Evolutionary conservation across 1,284 basidiomycete species (phyloP).

Genomic region (Sanghuangporus weigelae): DNA sequence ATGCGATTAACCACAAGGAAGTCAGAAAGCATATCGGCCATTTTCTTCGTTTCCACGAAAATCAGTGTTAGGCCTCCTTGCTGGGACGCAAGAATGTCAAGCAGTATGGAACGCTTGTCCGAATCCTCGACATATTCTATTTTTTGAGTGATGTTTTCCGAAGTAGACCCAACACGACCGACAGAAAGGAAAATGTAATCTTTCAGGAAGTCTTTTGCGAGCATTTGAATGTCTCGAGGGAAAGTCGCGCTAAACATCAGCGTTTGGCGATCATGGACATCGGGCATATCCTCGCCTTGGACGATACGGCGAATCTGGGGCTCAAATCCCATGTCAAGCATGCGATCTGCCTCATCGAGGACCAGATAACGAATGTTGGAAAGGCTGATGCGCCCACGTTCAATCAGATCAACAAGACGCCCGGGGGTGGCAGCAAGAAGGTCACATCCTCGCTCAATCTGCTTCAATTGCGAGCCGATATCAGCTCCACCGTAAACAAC

Average conservation of each 20-base stretch:
- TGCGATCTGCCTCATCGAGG: conserved; percentile 98
- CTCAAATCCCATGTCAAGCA: conserved; percentile 99
- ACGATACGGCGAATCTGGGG: conserved; percentile 99
- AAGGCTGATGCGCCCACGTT: conserved; percentile 95
- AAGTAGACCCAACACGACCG: conserved; percentile 96
- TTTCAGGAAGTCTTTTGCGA: conserved; percentile 94
- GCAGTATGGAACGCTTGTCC: conserved; percentile 95
- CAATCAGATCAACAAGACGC: conserved; percentile 97
- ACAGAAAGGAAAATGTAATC: conserved; percentile 98
- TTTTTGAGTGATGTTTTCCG: conserved; percentile 99
- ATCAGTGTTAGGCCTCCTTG: conserved; percentile 83
- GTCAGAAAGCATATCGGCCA: conserved; percentile 98
- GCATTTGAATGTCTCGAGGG: conserved; percentile 97
- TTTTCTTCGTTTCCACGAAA: conserved; percentile 99
- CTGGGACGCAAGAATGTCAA: conserved; percentile 89
- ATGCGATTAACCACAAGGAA: conserved; percentile 86
- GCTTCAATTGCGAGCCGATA: conserved; percentile 91
- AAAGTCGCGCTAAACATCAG: conserved; percentile 99
- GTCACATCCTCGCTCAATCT: conserved; percentile 96
- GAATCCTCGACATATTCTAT: conserved; percentile 97
- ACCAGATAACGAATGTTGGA: conserved; percentile 98
- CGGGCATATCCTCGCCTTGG: conserved; percentile 98
- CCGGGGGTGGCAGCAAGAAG: conserved; percentile 97
- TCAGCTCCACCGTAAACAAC: conserved; percentile 99
- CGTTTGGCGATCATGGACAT: conserved; percentile 87